Evolutionary conservation across 2,329 filamentous ascomycete species (phyloP).

Genomic region (Colletotrichum trifolii): DNA sequence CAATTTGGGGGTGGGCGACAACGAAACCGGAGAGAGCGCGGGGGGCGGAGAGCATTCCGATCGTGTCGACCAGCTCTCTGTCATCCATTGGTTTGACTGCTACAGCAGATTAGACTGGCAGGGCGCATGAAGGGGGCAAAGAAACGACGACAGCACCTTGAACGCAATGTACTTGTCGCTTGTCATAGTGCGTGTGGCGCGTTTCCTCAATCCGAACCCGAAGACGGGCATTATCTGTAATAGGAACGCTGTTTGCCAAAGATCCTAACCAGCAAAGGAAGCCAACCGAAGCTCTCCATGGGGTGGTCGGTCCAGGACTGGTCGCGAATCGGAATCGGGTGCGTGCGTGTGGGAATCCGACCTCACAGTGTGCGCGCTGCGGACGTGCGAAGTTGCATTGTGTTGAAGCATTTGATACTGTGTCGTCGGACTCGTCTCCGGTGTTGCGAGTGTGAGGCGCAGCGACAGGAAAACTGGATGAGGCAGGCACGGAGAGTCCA

Average conservation of each 20-base stretch:
- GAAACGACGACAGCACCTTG: no score
- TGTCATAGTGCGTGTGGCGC: slow-evolving; percentile 11
- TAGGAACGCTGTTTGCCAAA: slow-evolving; percentile 27
- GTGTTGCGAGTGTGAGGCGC: slow-evolving; percentile 2
- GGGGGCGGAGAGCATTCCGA: slow-evolving; percentile 15
- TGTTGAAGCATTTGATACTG: slow-evolving; percentile 30
- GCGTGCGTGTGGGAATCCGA: slow-evolving; percentile 32
- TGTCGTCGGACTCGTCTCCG: slow-evolving; percentile 29
- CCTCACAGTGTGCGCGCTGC: slow-evolving; percentile 34
- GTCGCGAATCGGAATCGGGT: not conserved
- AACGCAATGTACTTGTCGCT: no score
- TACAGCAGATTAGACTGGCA: no score
- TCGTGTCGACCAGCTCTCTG: slow-evolving; percentile 1
- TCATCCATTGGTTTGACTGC: no score
- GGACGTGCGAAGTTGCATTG: slow-evolving; percentile 35
- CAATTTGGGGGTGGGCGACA: not conserved
- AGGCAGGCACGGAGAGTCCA: not conserved
- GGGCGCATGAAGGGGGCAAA: no score
- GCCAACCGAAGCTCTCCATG: slow-evolving; percentile 34
- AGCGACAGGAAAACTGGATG: not conserved
- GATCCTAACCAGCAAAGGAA: slow-evolving; percentile 21
- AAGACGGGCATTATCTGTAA: slow-evolving; percentile 23
- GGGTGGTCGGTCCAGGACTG: slow-evolving; percentile 8
- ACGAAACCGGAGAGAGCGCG: slow-evolving; percentile 14
- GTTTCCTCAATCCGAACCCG: not conserved